Base-by-base conservation (phyloP, 257 asterid genomes). In the Nyctanthes arbortristis region DNA sequence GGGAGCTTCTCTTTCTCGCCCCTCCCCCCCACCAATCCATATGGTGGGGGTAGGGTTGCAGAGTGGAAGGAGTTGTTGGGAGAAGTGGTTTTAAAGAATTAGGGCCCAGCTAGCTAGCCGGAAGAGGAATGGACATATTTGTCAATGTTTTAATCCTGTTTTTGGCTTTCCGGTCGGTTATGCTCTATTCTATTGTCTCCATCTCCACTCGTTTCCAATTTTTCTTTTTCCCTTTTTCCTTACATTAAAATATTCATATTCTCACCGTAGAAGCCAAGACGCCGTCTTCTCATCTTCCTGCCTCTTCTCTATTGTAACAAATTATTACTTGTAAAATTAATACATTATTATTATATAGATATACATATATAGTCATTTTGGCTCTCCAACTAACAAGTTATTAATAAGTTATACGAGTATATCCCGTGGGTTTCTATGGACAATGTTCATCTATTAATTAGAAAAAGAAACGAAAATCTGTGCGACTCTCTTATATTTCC, bases 91-190 rank as follows among this genome's bases (percentile, higher is more conserved):
- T 73, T 36, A 52, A 77, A 62, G 73, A 24, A n/a, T n/a, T n/a
- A n/a, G 47, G 20, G 80, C 29, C 84, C 85, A 27, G 80, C 84
- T 85, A n/a, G n/a, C n/a, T n/a, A 71, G 30, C 52, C 52, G 45
- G 52, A 67, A 68, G 74, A 65, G 29, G 71, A 77, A 80, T 62
- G 66, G 84, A 75, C 77, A 74, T 64, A 68, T n/a, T 75, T 77
- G 74, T 76, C 74, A 25, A 66, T 49, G 71, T 61, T 68, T 37
- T 63, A 67, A 66, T 66, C 65, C 12, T 22, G 27, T 43, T 49
- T 52, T 70, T 63, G 76, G 60, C 66, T 61, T 73, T 79, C 80
- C 72, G 80, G 78, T 73, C 83, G 83, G 74, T 75, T 67, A 37
- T 28, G 59, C 59, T n/a, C n/a, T 35, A 63, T 74, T 67, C 60